These are phyloP conservation scores for Daldinia sp. DNA, from an alignment of 2,329 filamentous ascomycete genomes.

Conservation along the genomic window DNA sequence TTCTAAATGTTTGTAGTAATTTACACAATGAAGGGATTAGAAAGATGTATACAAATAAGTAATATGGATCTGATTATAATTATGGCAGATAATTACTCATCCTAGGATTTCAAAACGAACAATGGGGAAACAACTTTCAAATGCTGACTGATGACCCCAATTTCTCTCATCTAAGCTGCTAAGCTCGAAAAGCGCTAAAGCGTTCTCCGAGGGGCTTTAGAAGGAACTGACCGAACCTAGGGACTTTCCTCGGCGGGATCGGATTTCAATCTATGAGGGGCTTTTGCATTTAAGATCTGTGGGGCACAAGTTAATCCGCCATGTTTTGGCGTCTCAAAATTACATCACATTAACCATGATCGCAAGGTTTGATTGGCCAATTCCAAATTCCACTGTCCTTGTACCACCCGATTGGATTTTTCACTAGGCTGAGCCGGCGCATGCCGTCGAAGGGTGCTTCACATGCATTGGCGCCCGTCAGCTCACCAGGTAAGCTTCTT, in stretches of 20 bases:
- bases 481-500: slow-evolving; percentile 12
- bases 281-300: neutral
- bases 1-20: neutral
- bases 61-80: neutral
- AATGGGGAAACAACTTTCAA: slow-evolving; percentile 23
- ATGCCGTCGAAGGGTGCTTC: slow-evolving; percentile 8
- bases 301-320: slow-evolving; percentile 5
- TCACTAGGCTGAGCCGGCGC: slow-evolving; percentile 10
- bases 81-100: slow-evolving; percentile 28
- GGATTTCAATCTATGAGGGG: slow-evolving; percentile 20
- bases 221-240: too few species aligned
- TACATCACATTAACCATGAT: slow-evolving; percentile 18
- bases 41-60: slow-evolving; percentile 5
- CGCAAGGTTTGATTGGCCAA: slow-evolving; percentile 21
- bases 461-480: slow-evolving; percentile 7
- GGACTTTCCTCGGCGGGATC: slow-evolving; percentile 22
- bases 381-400: neutral
- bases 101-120: neutral
- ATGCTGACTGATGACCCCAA: slow-evolving; percentile 32
- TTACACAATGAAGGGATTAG: neutral
- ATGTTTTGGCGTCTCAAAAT: slow-evolving; percentile 8
- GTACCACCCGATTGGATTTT: neutral
- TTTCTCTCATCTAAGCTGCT: neutral
- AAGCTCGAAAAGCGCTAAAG: too few species aligned
- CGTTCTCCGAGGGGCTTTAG: slow-evolving; percentile 9